phyloP scores from a whole-genome alignment of 2,329 filamentous ascomycete species.

The Calonectria fujianensis region DNA sequence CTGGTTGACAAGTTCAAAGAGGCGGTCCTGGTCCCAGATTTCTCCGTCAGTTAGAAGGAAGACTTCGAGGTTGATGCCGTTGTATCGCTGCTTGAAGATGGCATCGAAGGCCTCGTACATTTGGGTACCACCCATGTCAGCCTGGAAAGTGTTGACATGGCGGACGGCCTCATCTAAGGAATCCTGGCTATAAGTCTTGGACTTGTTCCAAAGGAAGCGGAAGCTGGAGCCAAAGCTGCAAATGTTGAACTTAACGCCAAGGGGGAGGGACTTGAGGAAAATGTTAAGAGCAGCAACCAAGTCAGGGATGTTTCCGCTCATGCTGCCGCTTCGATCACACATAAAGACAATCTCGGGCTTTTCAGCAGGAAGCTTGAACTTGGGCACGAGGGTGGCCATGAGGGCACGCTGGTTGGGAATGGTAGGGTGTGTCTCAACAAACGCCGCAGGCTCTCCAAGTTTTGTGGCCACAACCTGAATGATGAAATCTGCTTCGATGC shows the following conservation, averaged over 20 bases:
- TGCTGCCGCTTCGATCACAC: slow-evolving; percentile 82
- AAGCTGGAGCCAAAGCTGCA: slow-evolving; percentile 76
- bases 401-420: slow-evolving; percentile 78
- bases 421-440: slow-evolving; percentile 79
- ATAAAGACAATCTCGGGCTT: slow-evolving; percentile 81
- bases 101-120: slow-evolving; percentile 68
- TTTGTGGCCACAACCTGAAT: slow-evolving; percentile 78
- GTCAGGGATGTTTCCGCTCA: slow-evolving; percentile 72
- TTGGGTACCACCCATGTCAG: slow-evolving; percentile 73
- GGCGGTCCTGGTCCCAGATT: slow-evolving; percentile 66
- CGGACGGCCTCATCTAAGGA: slow-evolving; percentile 65
- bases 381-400: slow-evolving; percentile 83
- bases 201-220: slow-evolving; percentile 69
- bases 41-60: slow-evolving; percentile 75
- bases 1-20: slow-evolving; percentile 68
- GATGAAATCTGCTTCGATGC: slow-evolving; percentile 80
- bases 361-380: slow-evolving; percentile 76
- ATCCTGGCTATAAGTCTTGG: slow-evolving; percentile 66
- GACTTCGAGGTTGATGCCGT: slow-evolving; percentile 70
- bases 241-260: slow-evolving; percentile 81
- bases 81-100: slow-evolving; percentile 64
- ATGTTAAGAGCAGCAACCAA: slow-evolving; percentile 74
- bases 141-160: slow-evolving; percentile 64
- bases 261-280: slow-evolving; percentile 79
- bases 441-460: slow-evolving; percentile 75